Base-by-base conservation (phyloP, 1,284 basidiomycete species). In the Polyporus tsugae region DNA sequence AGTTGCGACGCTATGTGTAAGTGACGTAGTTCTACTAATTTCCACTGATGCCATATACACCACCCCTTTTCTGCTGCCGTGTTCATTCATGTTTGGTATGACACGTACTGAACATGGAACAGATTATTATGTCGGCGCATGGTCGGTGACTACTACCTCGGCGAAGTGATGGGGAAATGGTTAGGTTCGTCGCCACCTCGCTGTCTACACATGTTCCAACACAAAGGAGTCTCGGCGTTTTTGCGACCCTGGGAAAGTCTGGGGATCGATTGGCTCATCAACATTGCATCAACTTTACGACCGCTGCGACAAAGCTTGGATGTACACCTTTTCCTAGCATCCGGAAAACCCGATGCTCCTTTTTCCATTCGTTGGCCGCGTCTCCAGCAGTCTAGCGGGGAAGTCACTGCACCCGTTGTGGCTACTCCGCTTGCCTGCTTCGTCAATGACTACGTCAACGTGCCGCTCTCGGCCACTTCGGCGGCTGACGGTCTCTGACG, bases 141-240 rank as follows among this genome's bases (percentile, higher is more conserved):
- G 63, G 41, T 36, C 39, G 22, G 22, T 52, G 46, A 35, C 13
- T 64, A 60, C 22, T 36, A 29, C 35, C 29, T 36, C 57, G 22
- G 46, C 57, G 35, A 38, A 38, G 36, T 19, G 41, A 46, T 36
- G n/a, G 58, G 55, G 22, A 60, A 19, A 36, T 38, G 15, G 57
- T 25, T 35, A 49, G 46, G 33, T 53, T 44, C 53, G 65, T 57
- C 41, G 49, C 41, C 41, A 57, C 65, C 60, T 66, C 60, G 38
- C 65, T 52, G 42, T 25, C 22, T 66, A 61, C 49, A 42, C 65
- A 62, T 66, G 65, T 39, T 53, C 60, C 13, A n/a, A 35, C 39
- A 41, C 55, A 62, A 65, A 49, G 65, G 53, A 49, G 53, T 57
- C n/a, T 62, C 65, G 65, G 65, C 60, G 55, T 57, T 62, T 62